A percentile compares a stretch with the other conserved stretches of the same genome.
These are phyloP conservation scores for Achaetomium macrosporum DNA, from an alignment of 2,329 filamentous ascomycete genomes.

Conservation along the genomic window DNA sequence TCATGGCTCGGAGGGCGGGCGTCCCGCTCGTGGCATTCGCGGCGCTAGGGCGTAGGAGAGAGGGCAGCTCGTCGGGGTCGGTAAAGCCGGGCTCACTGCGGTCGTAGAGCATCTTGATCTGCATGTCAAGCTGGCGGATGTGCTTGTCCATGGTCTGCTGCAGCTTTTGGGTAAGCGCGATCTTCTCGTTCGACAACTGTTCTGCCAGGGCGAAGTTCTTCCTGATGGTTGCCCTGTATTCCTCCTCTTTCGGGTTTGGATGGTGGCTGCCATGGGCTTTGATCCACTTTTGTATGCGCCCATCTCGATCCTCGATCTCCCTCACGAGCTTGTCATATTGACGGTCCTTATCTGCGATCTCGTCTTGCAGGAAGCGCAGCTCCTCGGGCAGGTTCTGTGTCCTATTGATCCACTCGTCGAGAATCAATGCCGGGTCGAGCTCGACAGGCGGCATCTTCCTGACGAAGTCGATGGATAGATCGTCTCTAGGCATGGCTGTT, in stretches of 20 bases:
- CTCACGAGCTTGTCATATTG: constrained; percentile 63
- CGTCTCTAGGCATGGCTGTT: constrained; percentile 68
- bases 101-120: constrained; percentile 58
- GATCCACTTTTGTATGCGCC: constrained; percentile 74
- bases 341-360: constrained; percentile 74
- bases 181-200: constrained; percentile 68
- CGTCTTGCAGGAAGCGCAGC: constrained; percentile 76
- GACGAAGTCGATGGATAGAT: constrained; percentile 64
- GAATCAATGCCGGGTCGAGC: constrained; percentile 61
- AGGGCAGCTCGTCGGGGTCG: constrained; percentile 58
- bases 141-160: constrained; percentile 57
- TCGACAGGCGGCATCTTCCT: constrained; percentile 58
- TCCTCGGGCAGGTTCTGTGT: constrained; percentile 77
- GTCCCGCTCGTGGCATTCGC: constrained; percentile 40
- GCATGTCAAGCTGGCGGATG: constrained; percentile 54
- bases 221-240: constrained; percentile 58
- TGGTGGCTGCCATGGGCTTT: constrained; percentile 68
- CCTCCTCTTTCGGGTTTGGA: constrained; percentile 68
- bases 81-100: constrained; percentile 56
- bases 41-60: constrained; percentile 52
- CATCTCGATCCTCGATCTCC: constrained; percentile 66
- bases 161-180: constrained; percentile 61
- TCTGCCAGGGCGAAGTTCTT: constrained; percentile 65
- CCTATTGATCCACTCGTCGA: constrained; percentile 71
- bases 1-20: constrained; percentile 38